phyloP scores from a whole-genome alignment of 495 filamentous ascomycete species.

The Clavariopsis aquatica region DNA sequence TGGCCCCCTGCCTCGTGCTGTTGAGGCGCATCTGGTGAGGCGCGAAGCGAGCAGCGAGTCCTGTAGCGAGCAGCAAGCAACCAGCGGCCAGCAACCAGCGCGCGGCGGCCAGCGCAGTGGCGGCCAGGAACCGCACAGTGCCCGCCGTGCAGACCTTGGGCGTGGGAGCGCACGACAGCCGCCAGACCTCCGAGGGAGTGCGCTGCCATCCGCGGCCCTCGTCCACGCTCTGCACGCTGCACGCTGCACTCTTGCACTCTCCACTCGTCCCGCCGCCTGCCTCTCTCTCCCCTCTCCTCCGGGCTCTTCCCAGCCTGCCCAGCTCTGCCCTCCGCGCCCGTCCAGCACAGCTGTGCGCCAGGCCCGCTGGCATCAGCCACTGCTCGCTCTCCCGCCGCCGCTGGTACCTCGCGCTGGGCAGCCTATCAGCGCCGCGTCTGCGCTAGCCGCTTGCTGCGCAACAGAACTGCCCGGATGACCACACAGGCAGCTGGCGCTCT shows the following conservation, averaged over 20 bases:
- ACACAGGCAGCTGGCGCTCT: constrained; percentile 15
- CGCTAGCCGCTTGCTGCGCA: constrained; percentile 27
- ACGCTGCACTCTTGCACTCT: too few species aligned
- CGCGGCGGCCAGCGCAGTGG: not conserved
- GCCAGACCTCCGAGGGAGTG: too few species aligned
- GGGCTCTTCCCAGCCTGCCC: too few species aligned
- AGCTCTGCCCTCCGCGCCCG: too few species aligned
- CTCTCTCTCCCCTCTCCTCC: too few species aligned
- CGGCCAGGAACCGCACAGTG: not conserved
- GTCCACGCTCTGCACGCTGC: too few species aligned
- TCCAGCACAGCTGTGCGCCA: too few species aligned
- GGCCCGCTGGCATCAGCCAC: not conserved
- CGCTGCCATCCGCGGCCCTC: too few species aligned
- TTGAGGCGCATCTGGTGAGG: constrained; percentile 1
- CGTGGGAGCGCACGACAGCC: too few species aligned
- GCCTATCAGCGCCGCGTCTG: constrained; percentile 22
- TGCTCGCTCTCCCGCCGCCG: not conserved
- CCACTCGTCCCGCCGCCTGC: too few species aligned
- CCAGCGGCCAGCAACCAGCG: too few species aligned
- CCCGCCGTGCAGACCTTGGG: not conserved
- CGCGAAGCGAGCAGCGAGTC: not conserved
- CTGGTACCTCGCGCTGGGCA: constrained; percentile 11
- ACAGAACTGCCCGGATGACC: constrained; percentile 35
- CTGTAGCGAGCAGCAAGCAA: too few species aligned
- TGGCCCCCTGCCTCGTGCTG: not conserved